Evolutionary conservation across 257 asterid species (phyloP), one percentile per base, ranked within the genome.

Genomic region (Paulownia fortunei): DNA sequence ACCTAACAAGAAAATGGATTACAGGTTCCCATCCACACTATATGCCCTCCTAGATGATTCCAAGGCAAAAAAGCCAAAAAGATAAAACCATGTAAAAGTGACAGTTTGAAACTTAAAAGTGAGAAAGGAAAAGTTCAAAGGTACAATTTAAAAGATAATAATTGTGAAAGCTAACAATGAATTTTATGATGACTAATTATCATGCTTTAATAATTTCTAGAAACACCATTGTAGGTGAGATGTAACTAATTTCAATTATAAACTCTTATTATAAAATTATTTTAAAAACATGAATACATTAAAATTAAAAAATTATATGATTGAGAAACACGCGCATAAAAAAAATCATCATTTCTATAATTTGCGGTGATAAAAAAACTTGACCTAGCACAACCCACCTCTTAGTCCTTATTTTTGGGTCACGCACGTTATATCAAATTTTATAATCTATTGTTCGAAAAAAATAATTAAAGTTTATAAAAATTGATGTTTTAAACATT

Each of bases 101-200:
- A 0, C 58, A 51, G 0, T 51, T n/a, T 51, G 72, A 66, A 66
- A 39, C 54, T 39, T 19, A 63, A 32, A 62, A 16, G 47, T 7
- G 47, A 62, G 42, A 30, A 32, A 30, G 27, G 13, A 30, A 61
- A 32, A 32, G 13, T 61, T 30, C 24, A 41, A 39, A 39, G 72
- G 32, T 9, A 16, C 27, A 36, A 13, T 65, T 37, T 18, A 11
- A 37, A 37, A 36, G 30, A 65, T 65, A 65, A 65, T 15, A 0
- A 30, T 0, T 61, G 30, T 10, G 44, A 42, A 30, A 26, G 23
- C 24, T 5, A 61, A 12, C 42, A 30, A 32, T 61, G 47, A 63
- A 34, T 63, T 62, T 63, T 63, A 63, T 34, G 47, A 62, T 62
- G 47, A 62, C 47, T 63, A 32, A 62, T 62, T 62, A 60, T 60